These are phyloP conservation scores for Rhizophagus prolifer DNA, from an alignment of 192 early-diverging fungal species.

Conservation along the genomic window DNA sequence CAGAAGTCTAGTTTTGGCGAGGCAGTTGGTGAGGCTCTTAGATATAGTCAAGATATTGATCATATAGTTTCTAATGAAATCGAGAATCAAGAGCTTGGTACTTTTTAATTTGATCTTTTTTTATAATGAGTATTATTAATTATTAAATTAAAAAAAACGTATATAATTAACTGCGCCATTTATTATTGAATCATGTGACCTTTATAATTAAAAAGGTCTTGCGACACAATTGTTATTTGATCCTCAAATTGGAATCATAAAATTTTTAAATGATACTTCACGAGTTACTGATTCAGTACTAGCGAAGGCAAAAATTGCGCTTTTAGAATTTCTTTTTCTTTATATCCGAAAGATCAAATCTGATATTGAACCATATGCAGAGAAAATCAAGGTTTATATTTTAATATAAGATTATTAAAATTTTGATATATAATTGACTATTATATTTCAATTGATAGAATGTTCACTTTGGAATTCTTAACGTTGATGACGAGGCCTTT, in stretches of 20 bases:
- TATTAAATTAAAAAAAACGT: not conserved
- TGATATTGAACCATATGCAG: conserved; percentile 37
- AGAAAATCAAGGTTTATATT: conserved; percentile 40
- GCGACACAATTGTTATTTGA: conserved; percentile 46
- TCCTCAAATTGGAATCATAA: conserved; percentile 43
- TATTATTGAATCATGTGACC: not conserved
- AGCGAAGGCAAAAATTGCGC: conserved; percentile 34
- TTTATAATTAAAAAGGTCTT: conserved; percentile 37
- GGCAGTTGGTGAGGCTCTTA: not conserved
- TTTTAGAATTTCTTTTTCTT: conserved; percentile 47
- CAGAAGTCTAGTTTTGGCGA: not conserved
- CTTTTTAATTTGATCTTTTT: conserved; percentile 1
- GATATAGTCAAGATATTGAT: conserved; percentile 14
- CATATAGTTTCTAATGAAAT: conserved; percentile 12
- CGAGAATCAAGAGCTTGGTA: conserved; percentile 5
- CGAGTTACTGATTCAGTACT: conserved; percentile 30
- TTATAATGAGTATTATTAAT: not conserved
- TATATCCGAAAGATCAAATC: conserved; percentile 39
- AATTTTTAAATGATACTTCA: conserved; percentile 36
- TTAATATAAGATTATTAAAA: not conserved
- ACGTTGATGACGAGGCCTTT: conserved; percentile 33
- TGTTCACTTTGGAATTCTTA: conserved; percentile 33
- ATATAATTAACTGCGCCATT: not conserved
- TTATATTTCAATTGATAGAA: conserved; percentile 28
- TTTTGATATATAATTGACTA: not conserved